Evolutionary conservation across 805 yeast genomes (phyloP), one percentile per base, ranked within the genome.

Genomic region (Zygotorulaspora florentina): DNA sequence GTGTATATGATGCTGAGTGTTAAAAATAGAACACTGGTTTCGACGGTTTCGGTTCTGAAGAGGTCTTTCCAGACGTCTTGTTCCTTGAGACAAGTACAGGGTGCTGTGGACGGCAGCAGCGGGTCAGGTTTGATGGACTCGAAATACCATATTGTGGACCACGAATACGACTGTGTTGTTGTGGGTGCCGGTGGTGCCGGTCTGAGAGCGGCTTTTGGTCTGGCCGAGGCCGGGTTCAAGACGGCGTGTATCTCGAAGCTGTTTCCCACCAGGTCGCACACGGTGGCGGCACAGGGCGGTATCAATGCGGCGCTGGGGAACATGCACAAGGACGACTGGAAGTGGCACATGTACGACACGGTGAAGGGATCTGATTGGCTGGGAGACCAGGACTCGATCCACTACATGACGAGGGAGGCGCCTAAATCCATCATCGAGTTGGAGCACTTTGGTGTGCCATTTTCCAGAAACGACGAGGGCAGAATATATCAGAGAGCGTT

Each of bases 171-270:
- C 74, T 89, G 96, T 76, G 81, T 91, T 40, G 98, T 91, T 49
- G 89, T 91, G 45, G 99, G 99, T 64, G 99, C 99, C 47, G 99
- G 99, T 64, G 99, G 99, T 68, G 99, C 99, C 40, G 99, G 99
- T 66, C 75, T 91, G 51, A 83, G 99, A 73, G 99, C 99, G 35
- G 98, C 99, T 31, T 93, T 91, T 59, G 99, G 99, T 54, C 77
- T 91, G 47, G 96, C 97, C 47, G 90, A 88, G 65, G 96, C 95
- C 45, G 99, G 99, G 36, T 91, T 77, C 76, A 91, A 93, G 70
- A 91, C 96, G 38, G 99, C 99, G 30, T 93, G 99, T 80, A 81
- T 91, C 59, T 84, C 97, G 56, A 91, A 91, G 73, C 80, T 91
- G 62, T 91, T 91, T 78, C 99, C 98, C 46, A 91, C 99, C 26